Evolutionary conservation across 805 yeast species (phyloP).

Genomic region (Hanseniaspora lindneri): DNA sequence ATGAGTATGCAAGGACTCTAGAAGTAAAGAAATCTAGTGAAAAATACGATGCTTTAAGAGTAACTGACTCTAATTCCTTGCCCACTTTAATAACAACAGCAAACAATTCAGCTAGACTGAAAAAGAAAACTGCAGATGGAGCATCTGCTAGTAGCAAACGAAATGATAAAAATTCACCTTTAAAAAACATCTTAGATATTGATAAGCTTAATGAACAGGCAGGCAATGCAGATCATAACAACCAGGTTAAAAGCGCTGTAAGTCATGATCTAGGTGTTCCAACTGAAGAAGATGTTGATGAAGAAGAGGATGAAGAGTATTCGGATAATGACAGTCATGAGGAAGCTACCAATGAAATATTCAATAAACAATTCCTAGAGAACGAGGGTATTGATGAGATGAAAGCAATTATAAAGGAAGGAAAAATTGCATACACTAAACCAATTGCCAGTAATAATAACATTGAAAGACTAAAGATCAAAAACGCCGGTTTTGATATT

Average conservation of each 20-base stretch:
- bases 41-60: slow-evolving; percentile 16
- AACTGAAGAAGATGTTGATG: slow-evolving; percentile 16
- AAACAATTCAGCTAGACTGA: slow-evolving; percentile 4
- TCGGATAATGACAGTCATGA: slow-evolving; percentile 15
- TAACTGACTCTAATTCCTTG: slow-evolving; percentile 13
- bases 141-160: background rate
- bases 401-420: slow-evolving; percentile 16
- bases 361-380: slow-evolving; percentile 28
- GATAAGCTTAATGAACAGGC: too few relatives aligned
- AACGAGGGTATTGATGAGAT: slow-evolving; percentile 33
- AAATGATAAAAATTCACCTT: background rate
- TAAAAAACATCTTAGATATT: too few relatives aligned
- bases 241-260: background rate
- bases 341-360: slow-evolving; percentile 23
- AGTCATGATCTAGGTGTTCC: background rate
- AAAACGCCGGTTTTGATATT: background rate
- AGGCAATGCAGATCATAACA: too few relatives aligned
- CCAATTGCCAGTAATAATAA: slow-evolving; percentile 5
- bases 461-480: background rate
- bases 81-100: slow-evolving; percentile 11
- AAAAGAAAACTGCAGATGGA: background rate
- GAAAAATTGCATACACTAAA: slow-evolving; percentile 15
- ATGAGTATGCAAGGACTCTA: slow-evolving; percentile 17
- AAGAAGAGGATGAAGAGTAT: slow-evolving; percentile 19
- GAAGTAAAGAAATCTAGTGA: slow-evolving; percentile 11